phyloP scores from a whole-genome alignment of 257 asterid species.

The Solanum ossicruentum region DNA sequence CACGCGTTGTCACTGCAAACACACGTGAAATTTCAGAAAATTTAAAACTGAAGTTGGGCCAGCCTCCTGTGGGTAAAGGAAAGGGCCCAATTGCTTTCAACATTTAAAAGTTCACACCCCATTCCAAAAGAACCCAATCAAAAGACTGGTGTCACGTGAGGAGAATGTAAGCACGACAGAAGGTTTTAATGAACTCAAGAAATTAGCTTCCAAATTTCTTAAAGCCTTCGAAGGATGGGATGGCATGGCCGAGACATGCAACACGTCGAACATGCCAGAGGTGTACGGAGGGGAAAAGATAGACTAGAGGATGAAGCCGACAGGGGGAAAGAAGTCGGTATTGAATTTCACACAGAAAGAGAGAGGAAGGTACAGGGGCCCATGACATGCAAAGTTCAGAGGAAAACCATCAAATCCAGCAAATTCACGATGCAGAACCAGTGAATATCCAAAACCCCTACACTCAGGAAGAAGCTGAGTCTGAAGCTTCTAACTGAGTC shows the following conservation, averaged over 20 bases:
- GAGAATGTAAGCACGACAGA: background rate
- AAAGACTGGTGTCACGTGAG: background rate
- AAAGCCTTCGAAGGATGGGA: no score
- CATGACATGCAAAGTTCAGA: background rate
- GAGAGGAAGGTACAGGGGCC: background rate
- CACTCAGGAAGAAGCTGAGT: background rate
- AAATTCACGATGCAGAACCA: background rate
- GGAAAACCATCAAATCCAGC: background rate
- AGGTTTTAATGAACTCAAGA: no score
- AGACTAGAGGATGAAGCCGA: background rate
- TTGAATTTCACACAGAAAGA: background rate
- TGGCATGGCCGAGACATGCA: background rate
- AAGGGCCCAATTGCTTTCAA: background rate
- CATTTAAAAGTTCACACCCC: background rate
- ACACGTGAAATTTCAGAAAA: background rate
- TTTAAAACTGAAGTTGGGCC: background rate
- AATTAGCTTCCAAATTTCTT: no score
- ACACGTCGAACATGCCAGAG: background rate
- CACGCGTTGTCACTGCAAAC: background rate
- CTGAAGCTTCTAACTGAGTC: background rate
- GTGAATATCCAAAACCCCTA: background rate
- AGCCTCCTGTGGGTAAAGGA: background rate
- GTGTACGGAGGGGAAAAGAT: background rate
- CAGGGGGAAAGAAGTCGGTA: background rate
- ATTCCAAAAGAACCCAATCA: background rate